Conservation (phyloP, 2,329 filamentous ascomycete species). For the Hypomyces rosellus region DNA sequence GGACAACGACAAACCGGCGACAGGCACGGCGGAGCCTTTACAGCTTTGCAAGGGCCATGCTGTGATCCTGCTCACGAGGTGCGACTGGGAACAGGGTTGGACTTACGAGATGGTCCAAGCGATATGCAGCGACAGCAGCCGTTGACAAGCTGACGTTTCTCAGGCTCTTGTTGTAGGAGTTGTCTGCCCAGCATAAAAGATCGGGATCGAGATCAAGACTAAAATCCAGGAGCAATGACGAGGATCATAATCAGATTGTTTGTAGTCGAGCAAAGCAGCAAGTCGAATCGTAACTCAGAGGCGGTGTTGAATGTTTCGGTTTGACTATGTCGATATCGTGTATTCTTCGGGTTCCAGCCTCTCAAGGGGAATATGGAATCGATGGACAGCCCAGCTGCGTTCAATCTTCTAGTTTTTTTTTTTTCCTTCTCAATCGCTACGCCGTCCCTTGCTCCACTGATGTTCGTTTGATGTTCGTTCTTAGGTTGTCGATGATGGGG, state of each 20-base stretch:
- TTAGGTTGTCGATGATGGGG: no score
- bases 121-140: background rate
- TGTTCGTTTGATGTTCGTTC: no score
- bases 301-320: no score
- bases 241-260: no score
- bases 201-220: no score
- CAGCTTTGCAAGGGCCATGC: constrained; percentile 5
- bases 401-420: background rate
- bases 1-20: constrained; percentile 10
- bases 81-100: background rate
- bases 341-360: background rate
- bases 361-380: background rate
- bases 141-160: background rate
- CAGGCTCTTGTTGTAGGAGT: background rate
- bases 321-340: no score
- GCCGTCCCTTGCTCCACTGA: no score
- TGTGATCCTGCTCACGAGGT: constrained; percentile 4
- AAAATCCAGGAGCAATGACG: no score
- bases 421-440: no score
- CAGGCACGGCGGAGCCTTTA: constrained; percentile 7
- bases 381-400: background rate
- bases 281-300: no score
- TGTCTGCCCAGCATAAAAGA: no score
- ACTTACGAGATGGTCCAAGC: constrained; percentile 4
- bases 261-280: no score